Base-by-base conservation (phyloP, 2,329 filamentous ascomycete species). In the Endothia cerciana region DNA sequence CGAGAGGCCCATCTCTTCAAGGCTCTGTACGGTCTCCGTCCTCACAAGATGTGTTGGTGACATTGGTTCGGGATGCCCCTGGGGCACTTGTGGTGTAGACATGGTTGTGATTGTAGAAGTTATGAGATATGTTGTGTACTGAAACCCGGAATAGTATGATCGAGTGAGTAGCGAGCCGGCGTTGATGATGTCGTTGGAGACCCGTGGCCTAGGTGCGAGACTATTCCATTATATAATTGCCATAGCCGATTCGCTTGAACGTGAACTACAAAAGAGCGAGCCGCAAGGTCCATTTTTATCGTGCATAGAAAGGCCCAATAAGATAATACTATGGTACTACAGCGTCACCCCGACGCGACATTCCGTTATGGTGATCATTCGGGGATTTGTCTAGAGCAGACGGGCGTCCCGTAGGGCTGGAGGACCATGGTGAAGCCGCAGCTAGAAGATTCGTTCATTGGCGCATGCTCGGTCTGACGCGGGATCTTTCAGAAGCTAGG, bases 1-100 rank as follows among this genome's bases (percentile, higher is more conserved):
- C 5, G 57, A 41, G 11, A 59, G 57, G 25, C 57, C 57, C 57
- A 59, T 59, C 25, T 59, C 57, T 28, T 59, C 38, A 1, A 59
- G 38, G n/a, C 57, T 59, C 22, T 36, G 40, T n/a, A 38, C 38
- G 38, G 57, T 59, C 28, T 59, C 57, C 2, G 57, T 43, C 38
- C 57, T 41, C 13, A n/a, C 57, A 1, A 59, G 40, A 41, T 41
- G 25, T 43, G 38, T 43, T 25, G 38, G 38, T 15, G 57, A 45
- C 17, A 15, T 25, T 22, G 57, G 57, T 40, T 33, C 57, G 45
- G 57, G 57, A 59, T 45, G 25, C 22, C 19, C 40, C 57, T 45
- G 40, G 17, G 25, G 22, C 25, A 43, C 11, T 45, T 30, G 57
- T 28, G 25, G 60, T n/a, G 60, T 22, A 36, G 30, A 38, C 33